These are phyloP conservation scores for Sporisorium iseilematis-ciliati DNA, from an alignment of 1,284 basidiomycete genomes.

Conservation along the genomic window DNA sequence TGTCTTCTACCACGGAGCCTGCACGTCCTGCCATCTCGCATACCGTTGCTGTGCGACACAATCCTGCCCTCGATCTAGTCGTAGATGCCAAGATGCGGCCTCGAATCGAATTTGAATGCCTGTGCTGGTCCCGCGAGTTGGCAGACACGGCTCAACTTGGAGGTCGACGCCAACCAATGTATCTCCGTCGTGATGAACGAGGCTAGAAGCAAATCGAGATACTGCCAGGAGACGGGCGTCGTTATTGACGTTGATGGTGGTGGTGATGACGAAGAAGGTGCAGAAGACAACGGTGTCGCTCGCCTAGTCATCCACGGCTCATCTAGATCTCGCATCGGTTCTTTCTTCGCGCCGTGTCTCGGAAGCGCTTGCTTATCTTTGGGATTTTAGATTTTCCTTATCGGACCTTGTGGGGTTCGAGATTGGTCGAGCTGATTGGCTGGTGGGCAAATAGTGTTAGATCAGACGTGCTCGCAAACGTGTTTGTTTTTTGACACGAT, in stretches of 20 bases:
- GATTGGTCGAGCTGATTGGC: conserved; percentile 8
- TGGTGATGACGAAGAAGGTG: background rate
- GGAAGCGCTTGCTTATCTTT: conserved; percentile 12
- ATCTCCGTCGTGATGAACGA: background rate
- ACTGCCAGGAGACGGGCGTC: background rate
- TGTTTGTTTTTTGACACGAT: background rate
- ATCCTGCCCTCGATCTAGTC: too few relatives aligned
- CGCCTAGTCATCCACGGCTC: background rate
- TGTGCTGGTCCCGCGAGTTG: too few relatives aligned
- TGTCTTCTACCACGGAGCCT: conserved; percentile 7
- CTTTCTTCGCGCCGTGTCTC: conserved; percentile 9
- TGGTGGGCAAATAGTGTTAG: background rate
- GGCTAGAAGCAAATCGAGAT: background rate
- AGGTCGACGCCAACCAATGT: background rate
- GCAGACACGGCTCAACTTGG: too few relatives aligned
- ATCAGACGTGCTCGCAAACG: background rate
- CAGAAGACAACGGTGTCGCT: background rate
- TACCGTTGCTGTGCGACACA: background rate
- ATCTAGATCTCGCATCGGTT: background rate
- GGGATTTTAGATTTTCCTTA: background rate
- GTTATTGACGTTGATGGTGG: background rate
- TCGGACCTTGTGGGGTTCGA: conserved; percentile 5
- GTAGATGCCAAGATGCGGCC: too few relatives aligned
- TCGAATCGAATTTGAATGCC: too few relatives aligned
- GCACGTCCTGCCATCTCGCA: conserved; percentile 20